A percentile compares a stretch with the other conserved stretches of the same genome.
These are phyloP conservation scores for Ceriops zippeliana DNA, from an alignment of 345 rosid genomes.

Conservation along the genomic window DNA sequence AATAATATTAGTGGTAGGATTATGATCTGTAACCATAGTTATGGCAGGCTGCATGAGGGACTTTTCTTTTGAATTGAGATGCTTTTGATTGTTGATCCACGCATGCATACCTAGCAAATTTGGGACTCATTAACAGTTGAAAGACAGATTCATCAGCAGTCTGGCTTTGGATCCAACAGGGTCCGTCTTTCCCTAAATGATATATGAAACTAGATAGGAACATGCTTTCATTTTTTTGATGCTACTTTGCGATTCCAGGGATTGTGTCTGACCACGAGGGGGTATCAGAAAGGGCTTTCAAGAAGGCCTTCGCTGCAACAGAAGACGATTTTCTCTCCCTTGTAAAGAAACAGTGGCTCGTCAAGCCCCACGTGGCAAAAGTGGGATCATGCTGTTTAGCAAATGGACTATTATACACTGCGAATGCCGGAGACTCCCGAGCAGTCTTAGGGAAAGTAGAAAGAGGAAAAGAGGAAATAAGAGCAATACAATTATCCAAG, in stretches of 20 bases:
- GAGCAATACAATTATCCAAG: slow-evolving; percentile 56
- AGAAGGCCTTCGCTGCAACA: slow-evolving; percentile 54
- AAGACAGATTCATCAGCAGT: not conserved
- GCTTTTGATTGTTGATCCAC: too few relatives aligned
- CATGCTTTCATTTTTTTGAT: not conserved
- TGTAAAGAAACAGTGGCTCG: slow-evolving; percentile 63
- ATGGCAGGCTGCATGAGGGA: too few relatives aligned
- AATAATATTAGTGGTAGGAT: not conserved
- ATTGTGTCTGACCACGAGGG: slow-evolving; percentile 45
- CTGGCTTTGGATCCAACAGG: not conserved
- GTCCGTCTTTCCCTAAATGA: not conserved
- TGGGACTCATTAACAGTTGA: not conserved
- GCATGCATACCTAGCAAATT: too few relatives aligned
- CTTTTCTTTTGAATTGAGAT: too few relatives aligned
- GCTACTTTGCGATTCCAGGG: slow-evolving; percentile 33
- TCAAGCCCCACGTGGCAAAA: slow-evolving; percentile 62
- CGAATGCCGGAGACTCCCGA: slow-evolving; percentile 77
- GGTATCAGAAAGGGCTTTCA: slow-evolving; percentile 46
- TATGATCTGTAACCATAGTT: not conserved
- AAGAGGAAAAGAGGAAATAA: slow-evolving; percentile 35
- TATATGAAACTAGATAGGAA: not conserved
- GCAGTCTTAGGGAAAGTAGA: slow-evolving; percentile 60
- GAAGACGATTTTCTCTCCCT: slow-evolving; percentile 56
- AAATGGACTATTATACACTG: slow-evolving; percentile 55
- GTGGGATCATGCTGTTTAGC: slow-evolving; percentile 80